Percentiles rank a stretch among this genome's conserved stretches.
Evolutionary conservation across 179 eudicot species (phyloP).

Genomic region (Amaranthus tricolor): DNA sequence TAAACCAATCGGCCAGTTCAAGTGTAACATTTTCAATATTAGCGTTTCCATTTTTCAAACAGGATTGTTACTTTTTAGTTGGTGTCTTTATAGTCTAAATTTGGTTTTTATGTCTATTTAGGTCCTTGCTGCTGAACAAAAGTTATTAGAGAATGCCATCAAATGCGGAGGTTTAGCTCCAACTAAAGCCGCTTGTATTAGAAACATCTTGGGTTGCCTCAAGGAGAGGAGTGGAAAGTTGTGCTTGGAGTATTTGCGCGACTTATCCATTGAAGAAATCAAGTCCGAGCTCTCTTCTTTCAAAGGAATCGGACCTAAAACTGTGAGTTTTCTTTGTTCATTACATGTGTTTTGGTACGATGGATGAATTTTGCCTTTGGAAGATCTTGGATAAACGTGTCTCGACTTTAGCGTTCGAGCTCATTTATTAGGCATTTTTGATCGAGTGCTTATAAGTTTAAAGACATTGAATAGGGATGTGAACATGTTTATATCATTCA

Average conservation of each 20-base stretch:
- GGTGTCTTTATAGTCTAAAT: neutral
- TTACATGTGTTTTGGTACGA: neutral
- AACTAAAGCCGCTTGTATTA: conserved; percentile 75
- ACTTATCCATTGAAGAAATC: conserved; percentile 62
- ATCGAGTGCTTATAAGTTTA: neutral
- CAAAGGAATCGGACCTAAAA: conserved; percentile 93
- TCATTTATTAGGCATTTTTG: neutral
- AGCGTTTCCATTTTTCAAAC: no score
- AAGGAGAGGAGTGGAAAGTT: conserved; percentile 61
- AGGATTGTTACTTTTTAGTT: neutral
- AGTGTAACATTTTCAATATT: no score
- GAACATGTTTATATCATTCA: no score
- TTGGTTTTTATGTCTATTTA: conserved; percentile 7
- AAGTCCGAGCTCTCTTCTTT: conserved; percentile 75
- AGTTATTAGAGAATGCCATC: conserved; percentile 66
- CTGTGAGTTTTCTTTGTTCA: conserved; percentile 40
- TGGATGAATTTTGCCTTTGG: neutral
- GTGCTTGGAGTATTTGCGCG: conserved; percentile 75
- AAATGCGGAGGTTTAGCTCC: conserved; percentile 93
- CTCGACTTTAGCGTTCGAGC: neutral
- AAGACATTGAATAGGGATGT: no score
- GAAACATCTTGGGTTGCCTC: conserved; percentile 56
- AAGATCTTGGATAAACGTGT: neutral
- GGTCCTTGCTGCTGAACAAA: conserved; percentile 78
- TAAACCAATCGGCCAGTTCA: no score